Conservation (phyloP, 164 flowering plant species). For the Chimonanthus salicifolius region DNA sequence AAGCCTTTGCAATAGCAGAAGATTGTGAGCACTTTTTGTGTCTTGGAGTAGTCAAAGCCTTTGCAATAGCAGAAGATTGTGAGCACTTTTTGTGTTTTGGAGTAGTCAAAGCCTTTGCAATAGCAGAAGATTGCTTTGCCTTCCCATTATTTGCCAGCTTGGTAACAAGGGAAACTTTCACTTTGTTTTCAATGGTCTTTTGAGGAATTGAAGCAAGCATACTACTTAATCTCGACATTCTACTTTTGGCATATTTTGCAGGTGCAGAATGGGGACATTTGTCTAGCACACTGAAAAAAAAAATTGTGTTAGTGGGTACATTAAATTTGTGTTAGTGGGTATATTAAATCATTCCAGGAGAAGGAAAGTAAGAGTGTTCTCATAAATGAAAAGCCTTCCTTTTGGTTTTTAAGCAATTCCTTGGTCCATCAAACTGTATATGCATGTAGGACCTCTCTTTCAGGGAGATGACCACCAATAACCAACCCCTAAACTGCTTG, state of each 20-base stretch:
- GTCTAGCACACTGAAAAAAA: conserved; percentile 25
- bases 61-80: conserved; percentile 22
- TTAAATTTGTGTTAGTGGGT: conserved; percentile 7
- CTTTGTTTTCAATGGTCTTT: conserved; percentile 31
- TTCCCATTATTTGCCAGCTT: conserved; percentile 35
- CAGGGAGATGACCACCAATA: not conserved
- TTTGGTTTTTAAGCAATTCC: not conserved
- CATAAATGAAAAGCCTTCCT: not conserved
- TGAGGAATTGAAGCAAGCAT: conserved; percentile 45
- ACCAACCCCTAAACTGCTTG: not conserved
- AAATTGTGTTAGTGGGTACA: conserved; percentile 7
- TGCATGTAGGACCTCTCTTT: not conserved
- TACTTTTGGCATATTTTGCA: conserved; percentile 60
- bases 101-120: conserved; percentile 63
- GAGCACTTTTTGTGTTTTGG: conserved; percentile 44
- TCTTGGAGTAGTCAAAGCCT: conserved; percentile 76
- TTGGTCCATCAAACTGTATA: not conserved
- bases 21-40: conserved; percentile 23
- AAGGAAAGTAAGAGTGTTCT: not conserved
- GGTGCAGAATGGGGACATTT: conserved; percentile 89
- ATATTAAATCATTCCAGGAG: not conserved
- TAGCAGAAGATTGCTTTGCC: conserved; percentile 30
- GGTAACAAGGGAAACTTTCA: conserved; percentile 27
- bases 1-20: conserved; percentile 38
- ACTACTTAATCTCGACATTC: conserved; percentile 48